phyloP scores from a whole-genome alignment of 345 rosid genomes.

The Mallotus nudiflorus region DNA sequence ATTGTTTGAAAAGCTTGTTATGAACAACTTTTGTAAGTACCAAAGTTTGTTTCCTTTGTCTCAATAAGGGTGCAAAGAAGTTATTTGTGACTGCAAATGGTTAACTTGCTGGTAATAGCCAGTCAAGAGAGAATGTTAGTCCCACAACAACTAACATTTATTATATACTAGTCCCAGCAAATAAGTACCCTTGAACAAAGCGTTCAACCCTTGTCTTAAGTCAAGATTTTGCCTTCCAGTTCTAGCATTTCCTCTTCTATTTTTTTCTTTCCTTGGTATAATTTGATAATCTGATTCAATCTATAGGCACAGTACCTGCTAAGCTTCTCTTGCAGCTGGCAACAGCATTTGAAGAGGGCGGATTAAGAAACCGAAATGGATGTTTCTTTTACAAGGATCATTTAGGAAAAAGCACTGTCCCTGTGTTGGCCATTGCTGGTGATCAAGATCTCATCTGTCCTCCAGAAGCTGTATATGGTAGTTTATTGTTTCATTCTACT shows the following conservation, averaged over 20 bases:
- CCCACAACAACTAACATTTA: too few relatives aligned
- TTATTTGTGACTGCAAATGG: neutral
- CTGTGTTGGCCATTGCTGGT: slow-evolving; percentile 74
- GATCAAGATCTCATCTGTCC: slow-evolving; percentile 84
- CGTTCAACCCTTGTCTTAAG: too few relatives aligned
- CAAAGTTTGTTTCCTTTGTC: neutral
- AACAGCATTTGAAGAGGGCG: slow-evolving; percentile 59
- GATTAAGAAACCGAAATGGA: slow-evolving; percentile 60
- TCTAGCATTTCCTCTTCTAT: neutral
- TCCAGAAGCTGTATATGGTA: slow-evolving; percentile 85
- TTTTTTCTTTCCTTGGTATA: neutral
- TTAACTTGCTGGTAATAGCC: neutral
- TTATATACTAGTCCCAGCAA: too few relatives aligned
- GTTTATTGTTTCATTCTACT: neutral
- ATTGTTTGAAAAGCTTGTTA: slow-evolving; percentile 63
- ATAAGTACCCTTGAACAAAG: too few relatives aligned
- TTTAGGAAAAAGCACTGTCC: slow-evolving; percentile 64
- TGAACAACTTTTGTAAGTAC: slow-evolving; percentile 58
- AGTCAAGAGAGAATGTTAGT: neutral
- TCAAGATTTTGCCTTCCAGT: too few relatives aligned
- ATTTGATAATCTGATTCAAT: slow-evolving; percentile 8
- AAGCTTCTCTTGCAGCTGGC: slow-evolving; percentile 72
- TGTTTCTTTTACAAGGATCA: slow-evolving; percentile 70
- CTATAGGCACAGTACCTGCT: slow-evolving; percentile 68
- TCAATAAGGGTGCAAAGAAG: neutral